Conservation (phyloP, 2,329 filamentous ascomycete genomes). For the Clonostachys chloroleuca region DNA sequence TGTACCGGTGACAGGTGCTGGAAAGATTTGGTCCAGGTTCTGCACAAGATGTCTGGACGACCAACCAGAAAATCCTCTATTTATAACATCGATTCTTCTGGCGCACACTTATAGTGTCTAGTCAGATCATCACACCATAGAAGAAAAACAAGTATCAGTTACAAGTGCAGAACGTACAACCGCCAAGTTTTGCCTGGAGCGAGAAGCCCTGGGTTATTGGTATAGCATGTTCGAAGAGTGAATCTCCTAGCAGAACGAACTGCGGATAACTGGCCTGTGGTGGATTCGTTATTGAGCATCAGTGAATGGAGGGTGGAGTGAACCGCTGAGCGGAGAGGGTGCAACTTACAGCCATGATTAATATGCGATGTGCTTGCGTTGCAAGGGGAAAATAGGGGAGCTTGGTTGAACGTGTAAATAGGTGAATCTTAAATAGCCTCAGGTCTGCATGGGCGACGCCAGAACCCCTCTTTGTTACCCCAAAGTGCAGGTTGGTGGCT, state of each 20-base stretch:
- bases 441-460: neutral
- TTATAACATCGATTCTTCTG: conserved; percentile 79
- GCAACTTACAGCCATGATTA: too few species aligned
- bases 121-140: neutral
- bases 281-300: too few species aligned
- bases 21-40: conserved; percentile 67
- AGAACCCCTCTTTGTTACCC: too few species aligned
- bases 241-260: conserved; percentile 85
- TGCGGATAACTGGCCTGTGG: conserved; percentile 53
- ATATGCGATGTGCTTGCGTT: too few species aligned
- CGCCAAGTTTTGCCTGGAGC: conserved; percentile 67
- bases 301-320: too few species aligned
- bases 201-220: conserved; percentile 64
- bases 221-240: conserved; percentile 69
- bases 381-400: too few species aligned
- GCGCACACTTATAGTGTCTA: conserved; percentile 54
- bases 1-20: conserved; percentile 51
- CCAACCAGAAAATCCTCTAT: conserved; percentile 84
- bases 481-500: too few species aligned
- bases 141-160: neutral
- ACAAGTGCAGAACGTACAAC: conserved; percentile 42
- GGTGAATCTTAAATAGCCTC: neutral
- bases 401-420: neutral
- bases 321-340: too few species aligned
- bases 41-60: conserved; percentile 72